Conservation (phyloP, 257 asterid species). For the Primulina huaijiensis region DNA sequence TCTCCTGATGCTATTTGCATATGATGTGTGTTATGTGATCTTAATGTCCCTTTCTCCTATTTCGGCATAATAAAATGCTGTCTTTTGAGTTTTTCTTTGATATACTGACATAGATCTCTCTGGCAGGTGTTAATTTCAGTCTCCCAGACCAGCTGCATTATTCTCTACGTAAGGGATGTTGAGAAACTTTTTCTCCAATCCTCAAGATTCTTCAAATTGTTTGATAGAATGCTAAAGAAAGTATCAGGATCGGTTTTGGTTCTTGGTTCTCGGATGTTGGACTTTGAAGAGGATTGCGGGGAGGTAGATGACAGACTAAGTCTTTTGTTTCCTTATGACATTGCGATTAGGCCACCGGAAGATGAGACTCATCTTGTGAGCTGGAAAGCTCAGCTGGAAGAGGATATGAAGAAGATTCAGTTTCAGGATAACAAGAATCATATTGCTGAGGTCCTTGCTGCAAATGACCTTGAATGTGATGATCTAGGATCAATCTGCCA, state of each 20-base stretch:
- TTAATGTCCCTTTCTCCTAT: neutral
- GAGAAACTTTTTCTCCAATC: conserved; percentile 66
- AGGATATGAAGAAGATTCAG: conserved; percentile 76
- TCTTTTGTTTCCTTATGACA: conserved; percentile 73
- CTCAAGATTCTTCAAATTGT: conserved; percentile 55
- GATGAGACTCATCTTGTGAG: conserved; percentile 66
- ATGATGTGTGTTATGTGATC: neutral
- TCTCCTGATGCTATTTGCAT: neutral
- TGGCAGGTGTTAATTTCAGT: conserved; percentile 74
- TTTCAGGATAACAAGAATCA: conserved; percentile 85
- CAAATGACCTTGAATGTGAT: conserved; percentile 86
- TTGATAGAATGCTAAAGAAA: conserved; percentile 70
- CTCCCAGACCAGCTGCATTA: conserved; percentile 56
- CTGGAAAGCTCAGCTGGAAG: conserved; percentile 93
- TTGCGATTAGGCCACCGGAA: conserved; percentile 81
- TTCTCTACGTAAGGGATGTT: conserved; percentile 84
- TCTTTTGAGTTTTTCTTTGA: conserved; percentile 3
- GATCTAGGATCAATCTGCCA: conserved; percentile 80
- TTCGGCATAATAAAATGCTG: neutral
- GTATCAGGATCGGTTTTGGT: conserved; percentile 78
- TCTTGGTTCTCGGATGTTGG: conserved; percentile 83
- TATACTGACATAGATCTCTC: conserved; percentile 16
- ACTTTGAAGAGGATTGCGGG: conserved; percentile 50
- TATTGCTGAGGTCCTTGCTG: conserved; percentile 87
- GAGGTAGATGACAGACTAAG: conserved; percentile 61